phyloP scores from a whole-genome alignment of 2,329 filamentous ascomycete species.

The Biscogniauxia mediterranea region DNA sequence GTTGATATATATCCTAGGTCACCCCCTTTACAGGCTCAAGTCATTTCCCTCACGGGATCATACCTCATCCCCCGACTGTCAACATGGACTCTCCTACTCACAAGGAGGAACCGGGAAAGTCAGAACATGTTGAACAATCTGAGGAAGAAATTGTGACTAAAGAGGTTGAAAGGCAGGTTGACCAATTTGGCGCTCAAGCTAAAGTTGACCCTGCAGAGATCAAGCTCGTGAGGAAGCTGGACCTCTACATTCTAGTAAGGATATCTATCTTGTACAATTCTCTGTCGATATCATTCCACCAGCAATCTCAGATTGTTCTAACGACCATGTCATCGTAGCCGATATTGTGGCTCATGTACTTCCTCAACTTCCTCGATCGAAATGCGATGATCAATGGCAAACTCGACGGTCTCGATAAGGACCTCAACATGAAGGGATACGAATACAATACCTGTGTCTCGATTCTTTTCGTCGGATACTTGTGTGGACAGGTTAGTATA shows the following conservation, averaged over 20 bases:
- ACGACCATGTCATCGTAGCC: conserved; percentile 20
- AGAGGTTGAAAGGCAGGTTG: conserved; percentile 16
- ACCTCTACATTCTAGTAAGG: conserved; percentile 34
- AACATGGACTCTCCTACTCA: neutral
- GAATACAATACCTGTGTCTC: conserved; percentile 38
- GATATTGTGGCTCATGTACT: conserved; percentile 34
- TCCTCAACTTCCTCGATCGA: conserved; percentile 34
- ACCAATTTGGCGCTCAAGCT: conserved; percentile 33
- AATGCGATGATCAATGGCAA: conserved; percentile 48
- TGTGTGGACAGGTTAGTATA: neutral
- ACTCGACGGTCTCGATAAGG: conserved; percentile 40
- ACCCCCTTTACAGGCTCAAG: neutral
- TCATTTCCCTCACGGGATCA: neutral
- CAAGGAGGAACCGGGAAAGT: neutral
- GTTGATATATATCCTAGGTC: neutral
- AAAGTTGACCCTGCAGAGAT: conserved; percentile 37
- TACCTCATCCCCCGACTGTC: neutral
- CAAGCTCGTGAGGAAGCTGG: conserved; percentile 36
- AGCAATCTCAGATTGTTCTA: neutral
- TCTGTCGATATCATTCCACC: neutral
- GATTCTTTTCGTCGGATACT: conserved; percentile 30
- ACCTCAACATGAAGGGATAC: conserved; percentile 36
- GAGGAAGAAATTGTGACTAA: conserved; percentile 7
- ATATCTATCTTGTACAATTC: neutral
- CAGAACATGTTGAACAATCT: neutral